Percentiles rank a stretch among this genome's conserved stretches.
Conservation (phyloP, 495 filamentous ascomycete genomes). For the Cairneyella variabilis region DNA sequence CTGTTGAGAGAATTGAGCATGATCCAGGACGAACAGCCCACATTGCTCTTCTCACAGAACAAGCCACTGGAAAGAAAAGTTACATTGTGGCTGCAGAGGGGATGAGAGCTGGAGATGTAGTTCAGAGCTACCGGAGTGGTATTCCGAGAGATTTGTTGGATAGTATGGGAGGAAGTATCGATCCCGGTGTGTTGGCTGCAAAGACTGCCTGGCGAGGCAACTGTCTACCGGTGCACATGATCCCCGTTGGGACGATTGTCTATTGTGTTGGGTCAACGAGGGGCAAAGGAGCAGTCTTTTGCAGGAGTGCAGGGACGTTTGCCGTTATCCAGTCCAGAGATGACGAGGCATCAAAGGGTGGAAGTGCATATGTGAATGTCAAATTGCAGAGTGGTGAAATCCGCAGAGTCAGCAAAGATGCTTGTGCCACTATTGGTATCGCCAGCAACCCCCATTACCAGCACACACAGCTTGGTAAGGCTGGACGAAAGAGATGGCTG, state of each 20-base stretch:
- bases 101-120: conserved; percentile 83
- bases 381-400: conserved; percentile 90
- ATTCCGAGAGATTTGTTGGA: conserved; percentile 80
- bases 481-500: conserved; percentile 85
- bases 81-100: conserved; percentile 94
- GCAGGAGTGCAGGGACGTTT: conserved; percentile 88
- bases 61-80: conserved; percentile 63
- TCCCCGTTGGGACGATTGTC: conserved; percentile 85
- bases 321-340: conserved; percentile 85
- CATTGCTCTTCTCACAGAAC: conserved; percentile 78
- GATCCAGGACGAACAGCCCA: conserved; percentile 92
- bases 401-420: conserved; percentile 80
- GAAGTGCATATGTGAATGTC: conserved; percentile 67
- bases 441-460: conserved; percentile 91
- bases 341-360: conserved; percentile 46
- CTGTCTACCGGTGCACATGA: conserved; percentile 90
- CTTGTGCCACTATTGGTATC: conserved; percentile 89
- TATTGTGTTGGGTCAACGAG: conserved; percentile 80
- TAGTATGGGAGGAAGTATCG: conserved; percentile 85
- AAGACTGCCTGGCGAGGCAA: conserved; percentile 94
- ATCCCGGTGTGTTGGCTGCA: conserved; percentile 91
- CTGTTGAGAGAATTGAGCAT: conserved; percentile 91
- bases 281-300: conserved; percentile 77
- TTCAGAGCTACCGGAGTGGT: conserved; percentile 85
- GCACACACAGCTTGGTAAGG: conserved; percentile 88